phyloP scores from a whole-genome alignment of 768 basidiomycete species.

The Rhizopogon sp. region DNA sequence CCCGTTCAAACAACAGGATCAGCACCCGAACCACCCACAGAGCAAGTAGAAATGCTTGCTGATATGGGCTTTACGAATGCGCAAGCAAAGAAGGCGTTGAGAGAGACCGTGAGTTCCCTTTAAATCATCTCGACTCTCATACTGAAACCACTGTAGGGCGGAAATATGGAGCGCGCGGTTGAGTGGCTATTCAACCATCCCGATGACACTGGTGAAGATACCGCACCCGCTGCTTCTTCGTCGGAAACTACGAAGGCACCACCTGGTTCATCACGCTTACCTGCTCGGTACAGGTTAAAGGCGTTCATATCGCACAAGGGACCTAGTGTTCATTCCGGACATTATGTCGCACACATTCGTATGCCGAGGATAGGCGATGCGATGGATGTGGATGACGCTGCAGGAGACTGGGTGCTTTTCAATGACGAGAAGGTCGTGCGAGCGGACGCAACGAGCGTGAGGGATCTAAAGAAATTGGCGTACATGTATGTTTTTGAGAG shows the following conservation, averaged over 20 bases:
- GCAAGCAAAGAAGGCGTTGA: conserved; percentile 83
- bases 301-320: conserved; percentile 98
- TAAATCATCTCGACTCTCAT: background rate
- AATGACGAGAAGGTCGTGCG: conserved; percentile 96
- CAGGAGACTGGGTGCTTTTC: conserved; percentile 77
- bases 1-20: conserved; percentile 46
- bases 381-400: conserved; percentile 30
- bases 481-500: conserved; percentile 93
- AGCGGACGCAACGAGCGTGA: conserved; percentile 79
- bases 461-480: conserved; percentile 75
- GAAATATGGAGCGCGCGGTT: conserved; percentile 79
- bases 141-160: conserved; percentile 38
- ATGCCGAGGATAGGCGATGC: conserved; percentile 9
- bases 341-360: conserved; percentile 83
- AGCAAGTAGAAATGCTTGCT: conserved; percentile 65
- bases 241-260: conserved; percentile 19
- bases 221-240: conserved; percentile 18
- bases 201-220: conserved; percentile 72
- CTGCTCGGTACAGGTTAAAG: conserved; percentile 76
- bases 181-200: conserved; percentile 97
- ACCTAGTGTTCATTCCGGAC: conserved; percentile 57
- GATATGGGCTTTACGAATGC: conserved; percentile 91
- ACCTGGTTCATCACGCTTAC: conserved; percentile 56
- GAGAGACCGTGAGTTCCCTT: conserved; percentile 64
- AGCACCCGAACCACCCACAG: conserved; percentile 55